Conservation (phyloP, 495 filamentous ascomycete species). For the Penicillium paxilli region DNA sequence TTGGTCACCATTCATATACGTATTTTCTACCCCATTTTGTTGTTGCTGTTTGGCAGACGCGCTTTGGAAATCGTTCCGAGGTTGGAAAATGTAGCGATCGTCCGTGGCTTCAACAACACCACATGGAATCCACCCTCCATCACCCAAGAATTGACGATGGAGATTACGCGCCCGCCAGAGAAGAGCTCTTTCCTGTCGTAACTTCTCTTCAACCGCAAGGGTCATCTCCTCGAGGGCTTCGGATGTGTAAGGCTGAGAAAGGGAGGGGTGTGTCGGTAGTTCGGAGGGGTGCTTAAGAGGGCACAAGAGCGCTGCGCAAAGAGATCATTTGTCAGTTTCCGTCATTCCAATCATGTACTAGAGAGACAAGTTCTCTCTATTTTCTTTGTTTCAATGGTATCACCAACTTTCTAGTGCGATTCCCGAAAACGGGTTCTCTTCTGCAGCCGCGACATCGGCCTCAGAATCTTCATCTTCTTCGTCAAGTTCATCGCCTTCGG, state of each 20-base stretch:
- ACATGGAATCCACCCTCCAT: slow-evolving; percentile 76
- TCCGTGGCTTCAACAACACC: slow-evolving; percentile 47
- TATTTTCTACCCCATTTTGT: slow-evolving; percentile 10
- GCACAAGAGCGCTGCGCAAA: slow-evolving; percentile 70
- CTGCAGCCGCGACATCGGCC: slow-evolving; percentile 66
- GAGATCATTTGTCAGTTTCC: slow-evolving; percentile 10
- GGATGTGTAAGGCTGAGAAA: slow-evolving; percentile 80
- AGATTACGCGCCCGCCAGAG: slow-evolving; percentile 78
- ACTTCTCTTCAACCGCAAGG: slow-evolving; percentile 63
- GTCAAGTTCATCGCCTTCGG: slow-evolving; percentile 80
- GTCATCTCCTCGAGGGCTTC: slow-evolving; percentile 79
- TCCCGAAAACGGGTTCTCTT: slow-evolving; percentile 80
- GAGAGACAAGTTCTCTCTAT: background rate
- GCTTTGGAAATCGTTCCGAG: slow-evolving; percentile 20
- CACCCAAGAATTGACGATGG: slow-evolving; percentile 74
- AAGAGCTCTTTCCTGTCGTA: slow-evolving; percentile 73
- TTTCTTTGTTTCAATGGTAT: background rate
- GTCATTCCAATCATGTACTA: no score
- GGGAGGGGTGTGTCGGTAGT: slow-evolving; percentile 77
- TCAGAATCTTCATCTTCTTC: slow-evolving; percentile 76
- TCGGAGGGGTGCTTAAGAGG: slow-evolving; percentile 86
- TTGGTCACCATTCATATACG: slow-evolving; percentile 5
- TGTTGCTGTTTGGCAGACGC: slow-evolving; percentile 18
- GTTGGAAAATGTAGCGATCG: slow-evolving; percentile 43
- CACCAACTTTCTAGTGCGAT: slow-evolving; percentile 79